Percentiles rank a stretch among this genome's conserved stretches.
These are phyloP conservation scores for Pestalotiopsis sp. DNA, from an alignment of 2,329 filamentous ascomycete species.

Conservation along the genomic window DNA sequence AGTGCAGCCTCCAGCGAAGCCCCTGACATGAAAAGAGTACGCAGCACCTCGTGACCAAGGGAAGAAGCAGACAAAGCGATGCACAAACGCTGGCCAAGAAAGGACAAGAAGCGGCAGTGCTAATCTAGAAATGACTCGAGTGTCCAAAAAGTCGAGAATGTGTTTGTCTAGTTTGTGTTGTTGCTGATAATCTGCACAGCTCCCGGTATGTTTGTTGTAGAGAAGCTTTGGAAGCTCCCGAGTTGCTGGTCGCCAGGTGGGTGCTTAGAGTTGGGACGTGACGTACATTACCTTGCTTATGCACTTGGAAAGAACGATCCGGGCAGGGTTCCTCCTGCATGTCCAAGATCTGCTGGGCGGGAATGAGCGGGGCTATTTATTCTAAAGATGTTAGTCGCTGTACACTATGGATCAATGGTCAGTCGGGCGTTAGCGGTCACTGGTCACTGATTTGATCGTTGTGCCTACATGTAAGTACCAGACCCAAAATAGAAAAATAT, in stretches of 20 bases:
- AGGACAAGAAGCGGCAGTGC: not conserved
- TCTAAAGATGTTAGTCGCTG: too few species aligned
- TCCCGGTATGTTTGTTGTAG: not conserved
- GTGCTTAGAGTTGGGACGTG: not conserved
- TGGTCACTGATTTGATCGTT: not conserved
- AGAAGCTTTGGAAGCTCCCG: not conserved
- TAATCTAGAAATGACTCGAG: not conserved
- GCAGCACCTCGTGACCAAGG: not conserved
- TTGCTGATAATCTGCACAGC: not conserved
- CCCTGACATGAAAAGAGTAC: not conserved
- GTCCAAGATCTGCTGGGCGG: not conserved
- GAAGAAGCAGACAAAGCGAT: not conserved
- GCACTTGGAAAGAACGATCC: conserved; percentile 1
- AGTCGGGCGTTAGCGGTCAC: too few species aligned
- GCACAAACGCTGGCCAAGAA: not conserved
- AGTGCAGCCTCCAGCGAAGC: conserved; percentile 19
- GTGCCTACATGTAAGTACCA: not conserved
- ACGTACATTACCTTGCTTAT: not conserved
- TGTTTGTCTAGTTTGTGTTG: not conserved
- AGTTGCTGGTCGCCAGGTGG: not conserved
- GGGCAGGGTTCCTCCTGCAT: not conserved
- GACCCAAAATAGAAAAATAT: not conserved
- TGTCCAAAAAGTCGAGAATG: not conserved
- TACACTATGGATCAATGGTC: too few species aligned
- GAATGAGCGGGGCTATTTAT: not conserved